Evolutionary conservation across 306 rosid genomes (phyloP).

Genomic region (Vachellia pachyceras): DNA sequence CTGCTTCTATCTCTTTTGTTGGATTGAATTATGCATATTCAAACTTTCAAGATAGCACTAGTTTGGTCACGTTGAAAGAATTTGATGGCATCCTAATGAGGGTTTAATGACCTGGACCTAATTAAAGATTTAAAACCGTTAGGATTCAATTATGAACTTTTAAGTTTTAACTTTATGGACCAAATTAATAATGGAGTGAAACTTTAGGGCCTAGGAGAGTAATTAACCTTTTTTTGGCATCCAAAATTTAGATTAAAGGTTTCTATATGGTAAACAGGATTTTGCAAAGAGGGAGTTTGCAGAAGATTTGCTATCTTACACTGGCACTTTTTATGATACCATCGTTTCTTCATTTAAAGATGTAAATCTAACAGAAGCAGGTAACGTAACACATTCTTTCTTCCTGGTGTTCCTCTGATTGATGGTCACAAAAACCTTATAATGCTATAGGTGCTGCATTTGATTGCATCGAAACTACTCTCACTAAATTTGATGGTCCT

Average conservation of each 20-base stretch:
- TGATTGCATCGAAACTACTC: conserved; percentile 70
- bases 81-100: not conserved
- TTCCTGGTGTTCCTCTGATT: conserved; percentile 22
- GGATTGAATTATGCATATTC: not conserved
- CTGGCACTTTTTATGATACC: conserved; percentile 57
- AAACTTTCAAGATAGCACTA: not conserved
- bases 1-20: not conserved
- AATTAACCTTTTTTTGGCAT: conserved; percentile 11
- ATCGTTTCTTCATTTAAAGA: conserved; percentile 66
- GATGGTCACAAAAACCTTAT: conserved; percentile 7
- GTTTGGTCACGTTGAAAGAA: not conserved
- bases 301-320: conserved; percentile 69
- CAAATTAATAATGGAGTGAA: not conserved
- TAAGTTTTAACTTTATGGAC: not conserved
- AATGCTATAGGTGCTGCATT: conserved; percentile 59
- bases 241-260: not conserved
- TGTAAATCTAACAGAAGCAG: conserved; percentile 45
- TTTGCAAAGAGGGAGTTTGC: conserved; percentile 65
- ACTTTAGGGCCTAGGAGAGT: not conserved
- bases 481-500: conserved; percentile 79
- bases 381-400: conserved; percentile 48
- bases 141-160: not conserved
- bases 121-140: not conserved
- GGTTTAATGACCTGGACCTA: not conserved
- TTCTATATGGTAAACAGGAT: conserved; percentile 46